Evolutionary conservation across 495 filamentous ascomycete genomes (phyloP).

Genomic region (Cercophora newfieldiana): DNA sequence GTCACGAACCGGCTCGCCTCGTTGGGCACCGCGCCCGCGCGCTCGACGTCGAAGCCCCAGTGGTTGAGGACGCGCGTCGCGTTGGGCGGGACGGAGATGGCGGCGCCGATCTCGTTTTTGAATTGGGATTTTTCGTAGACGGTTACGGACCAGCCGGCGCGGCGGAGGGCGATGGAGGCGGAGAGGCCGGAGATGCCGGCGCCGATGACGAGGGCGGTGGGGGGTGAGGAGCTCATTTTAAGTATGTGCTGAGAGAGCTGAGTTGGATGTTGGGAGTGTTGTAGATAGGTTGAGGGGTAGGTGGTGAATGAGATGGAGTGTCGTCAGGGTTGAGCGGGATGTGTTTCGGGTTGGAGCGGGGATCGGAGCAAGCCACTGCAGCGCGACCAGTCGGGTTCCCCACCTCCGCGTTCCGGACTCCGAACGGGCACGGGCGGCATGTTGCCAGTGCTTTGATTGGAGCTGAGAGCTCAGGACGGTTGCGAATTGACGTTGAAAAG

Average conservation of each 20-base stretch:
- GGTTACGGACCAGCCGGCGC: constrained; percentile 49
- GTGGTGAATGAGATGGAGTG: neutral
- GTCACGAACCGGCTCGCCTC: constrained; percentile 31
- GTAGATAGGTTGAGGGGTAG: neutral
- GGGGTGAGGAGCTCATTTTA: neutral
- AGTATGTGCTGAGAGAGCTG: too few species aligned
- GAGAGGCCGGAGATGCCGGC: constrained; percentile 35
- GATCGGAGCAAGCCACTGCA: neutral
- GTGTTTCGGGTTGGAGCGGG: neutral
- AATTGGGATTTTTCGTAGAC: constrained; percentile 55
- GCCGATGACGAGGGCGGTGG: constrained; percentile 34
- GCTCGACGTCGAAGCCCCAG: constrained; percentile 48
- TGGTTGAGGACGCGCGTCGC: constrained; percentile 47
- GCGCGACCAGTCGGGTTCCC: neutral
- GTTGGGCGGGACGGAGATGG: constrained; percentile 54
- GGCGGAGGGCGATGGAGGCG: constrained; percentile 50
- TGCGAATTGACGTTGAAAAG: too few species aligned
- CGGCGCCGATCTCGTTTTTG: constrained; percentile 57
- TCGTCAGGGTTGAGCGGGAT: neutral
- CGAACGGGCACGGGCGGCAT: too few species aligned
- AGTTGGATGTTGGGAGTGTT: neutral
- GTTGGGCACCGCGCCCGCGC: constrained; percentile 34
- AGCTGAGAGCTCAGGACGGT: too few species aligned
- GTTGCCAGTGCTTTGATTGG: neutral
- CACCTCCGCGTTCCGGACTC: neutral